Evolutionary conservation across 1,284 basidiomycete species (phyloP).

Genomic region (Tetrapyrgos nigripes): DNA sequence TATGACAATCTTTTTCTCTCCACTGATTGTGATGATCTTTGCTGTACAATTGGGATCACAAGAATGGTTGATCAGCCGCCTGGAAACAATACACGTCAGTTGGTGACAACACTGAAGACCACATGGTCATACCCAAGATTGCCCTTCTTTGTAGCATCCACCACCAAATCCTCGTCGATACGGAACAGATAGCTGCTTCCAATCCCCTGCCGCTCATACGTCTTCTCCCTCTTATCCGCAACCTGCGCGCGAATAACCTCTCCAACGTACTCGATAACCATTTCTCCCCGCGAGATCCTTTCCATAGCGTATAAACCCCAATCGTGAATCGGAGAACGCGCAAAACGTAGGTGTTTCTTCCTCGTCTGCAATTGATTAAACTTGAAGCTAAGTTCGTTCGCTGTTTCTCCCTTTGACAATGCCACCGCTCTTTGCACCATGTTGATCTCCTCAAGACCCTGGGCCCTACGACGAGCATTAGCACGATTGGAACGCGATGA

Average conservation of each 20-base stretch:
- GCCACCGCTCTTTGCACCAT: constrained; percentile 79
- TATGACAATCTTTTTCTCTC: constrained; percentile 99
- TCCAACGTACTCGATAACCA: constrained; percentile 99
- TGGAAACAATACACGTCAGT: constrained; percentile 38
- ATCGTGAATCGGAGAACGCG: constrained; percentile 96
- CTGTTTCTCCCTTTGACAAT: constrained; percentile 72
- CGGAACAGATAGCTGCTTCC: constrained; percentile 95
- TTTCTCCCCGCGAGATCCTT: constrained; percentile 92
- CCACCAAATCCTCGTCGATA: constrained; percentile 91
- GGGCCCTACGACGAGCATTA: constrained; percentile 90
- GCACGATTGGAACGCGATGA: constrained; percentile 93
- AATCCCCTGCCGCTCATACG: constrained; percentile 95
- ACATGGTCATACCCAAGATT: constrained; percentile 81
- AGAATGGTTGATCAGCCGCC: constrained; percentile 95
- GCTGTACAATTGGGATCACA: constrained; percentile 98
- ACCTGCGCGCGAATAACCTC: constrained; percentile 96
- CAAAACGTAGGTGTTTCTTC: constrained; percentile 98
- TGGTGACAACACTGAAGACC: constrained; percentile 11
- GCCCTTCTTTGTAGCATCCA: constrained; percentile 98
- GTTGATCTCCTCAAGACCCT: constrained; percentile 96
- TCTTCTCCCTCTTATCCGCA: constrained; percentile 96
- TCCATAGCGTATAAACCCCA: constrained; percentile 98
- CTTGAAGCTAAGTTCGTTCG: constrained; percentile 77
- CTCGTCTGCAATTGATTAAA: constrained; percentile 98
- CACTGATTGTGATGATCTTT: constrained; percentile 98